These are phyloP conservation scores for Chlorophyllum brunneum DNA, from an alignment of 768 basidiomycete genomes.

Conservation along the genomic window DNA sequence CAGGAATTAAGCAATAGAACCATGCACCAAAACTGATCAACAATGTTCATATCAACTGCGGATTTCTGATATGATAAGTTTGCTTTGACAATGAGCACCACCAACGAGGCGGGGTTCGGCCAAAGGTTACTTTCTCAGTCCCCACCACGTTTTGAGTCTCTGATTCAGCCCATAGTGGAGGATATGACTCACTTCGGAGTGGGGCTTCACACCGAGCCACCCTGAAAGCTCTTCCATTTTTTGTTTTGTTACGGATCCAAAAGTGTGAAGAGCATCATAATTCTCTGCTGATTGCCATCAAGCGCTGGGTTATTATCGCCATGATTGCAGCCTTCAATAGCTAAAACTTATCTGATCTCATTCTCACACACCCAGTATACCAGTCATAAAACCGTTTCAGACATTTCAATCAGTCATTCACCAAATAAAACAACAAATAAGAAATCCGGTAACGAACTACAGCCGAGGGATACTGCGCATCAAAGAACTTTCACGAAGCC, in stretches of 20 bases:
- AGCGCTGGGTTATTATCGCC: not conserved
- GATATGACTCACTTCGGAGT: too few relatives aligned
- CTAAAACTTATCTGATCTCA: conserved; percentile 1
- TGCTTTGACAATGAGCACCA: too few relatives aligned
- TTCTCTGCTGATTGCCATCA: not conserved
- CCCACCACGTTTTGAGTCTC: not conserved
- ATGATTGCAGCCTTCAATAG: not conserved
- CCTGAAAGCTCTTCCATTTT: not conserved
- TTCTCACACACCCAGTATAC: not conserved
- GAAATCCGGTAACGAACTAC: too few relatives aligned
- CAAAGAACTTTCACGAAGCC: too few relatives aligned
- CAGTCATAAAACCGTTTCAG: too few relatives aligned
- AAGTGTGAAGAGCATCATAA: not conserved
- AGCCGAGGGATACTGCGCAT: too few relatives aligned
- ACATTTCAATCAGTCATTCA: too few relatives aligned
- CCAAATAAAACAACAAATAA: too few relatives aligned
- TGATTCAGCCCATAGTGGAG: not conserved
- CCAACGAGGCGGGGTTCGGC: too few relatives aligned
- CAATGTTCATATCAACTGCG: conserved; percentile 3
- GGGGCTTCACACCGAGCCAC: not conserved
- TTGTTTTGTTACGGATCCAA: not conserved
- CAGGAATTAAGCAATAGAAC: conserved; percentile 5
- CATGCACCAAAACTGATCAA: not conserved
- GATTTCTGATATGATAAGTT: conserved; percentile 6
- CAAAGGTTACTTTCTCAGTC: too few relatives aligned